Conservation (phyloP, 2,329 filamentous ascomycete species). For the Pseudogymnoascus sp. region DNA sequence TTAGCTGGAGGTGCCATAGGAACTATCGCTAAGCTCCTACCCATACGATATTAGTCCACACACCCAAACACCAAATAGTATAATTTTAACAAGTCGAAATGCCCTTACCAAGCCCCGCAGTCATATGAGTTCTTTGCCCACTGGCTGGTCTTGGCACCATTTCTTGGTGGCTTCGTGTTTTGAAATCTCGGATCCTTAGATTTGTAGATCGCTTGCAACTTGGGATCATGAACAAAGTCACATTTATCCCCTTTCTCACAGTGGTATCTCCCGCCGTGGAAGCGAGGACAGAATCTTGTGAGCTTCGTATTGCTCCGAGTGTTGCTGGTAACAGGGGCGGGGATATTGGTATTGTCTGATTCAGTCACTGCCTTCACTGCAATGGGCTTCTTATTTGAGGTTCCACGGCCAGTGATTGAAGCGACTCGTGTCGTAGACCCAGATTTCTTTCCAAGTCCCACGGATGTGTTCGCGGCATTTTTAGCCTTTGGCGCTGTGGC, state of each 20-base stretch:
- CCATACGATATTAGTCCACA: conserved; percentile 2
- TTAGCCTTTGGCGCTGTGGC: neutral
- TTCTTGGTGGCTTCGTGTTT: neutral
- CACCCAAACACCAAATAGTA: neutral
- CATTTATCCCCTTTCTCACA: neutral
- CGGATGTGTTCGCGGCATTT: neutral
- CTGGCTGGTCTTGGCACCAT: conserved; percentile 1
- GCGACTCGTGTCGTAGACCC: neutral
- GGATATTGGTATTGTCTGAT: neutral
- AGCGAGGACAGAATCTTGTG: neutral
- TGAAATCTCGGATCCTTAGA: neutral
- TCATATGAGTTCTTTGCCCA: conserved; percentile 6
- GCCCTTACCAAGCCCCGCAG: conserved; percentile 4
- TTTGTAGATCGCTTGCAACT: neutral
- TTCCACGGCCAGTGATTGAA: neutral
- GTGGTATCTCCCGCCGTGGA: neutral
- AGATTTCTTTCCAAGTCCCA: neutral
- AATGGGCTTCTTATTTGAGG: neutral
- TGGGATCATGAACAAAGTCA: neutral
- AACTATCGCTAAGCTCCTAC: neutral
- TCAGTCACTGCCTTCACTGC: neutral
- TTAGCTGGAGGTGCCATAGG: neutral
- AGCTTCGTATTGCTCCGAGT: neutral
- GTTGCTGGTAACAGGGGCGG: neutral
- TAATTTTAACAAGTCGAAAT: neutral